phyloP scores from a whole-genome alignment of 164 flowering plant species.

The Vitis riparia region DNA sequence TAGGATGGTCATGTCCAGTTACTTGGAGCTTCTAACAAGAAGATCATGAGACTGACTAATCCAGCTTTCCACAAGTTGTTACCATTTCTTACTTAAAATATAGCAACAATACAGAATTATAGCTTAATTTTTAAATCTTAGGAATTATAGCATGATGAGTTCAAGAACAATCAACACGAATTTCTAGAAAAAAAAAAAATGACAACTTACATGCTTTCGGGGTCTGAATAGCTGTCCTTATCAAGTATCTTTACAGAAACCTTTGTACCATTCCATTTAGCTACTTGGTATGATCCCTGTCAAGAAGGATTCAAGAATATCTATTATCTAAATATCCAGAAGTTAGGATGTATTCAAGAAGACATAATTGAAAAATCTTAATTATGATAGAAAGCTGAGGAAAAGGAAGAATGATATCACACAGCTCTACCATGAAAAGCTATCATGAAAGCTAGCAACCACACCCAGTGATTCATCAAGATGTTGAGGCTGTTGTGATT shows the following conservation, averaged over 20 bases:
- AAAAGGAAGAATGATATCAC: neutral
- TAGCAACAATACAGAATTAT: too few relatives aligned
- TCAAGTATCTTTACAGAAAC: slow-evolving; percentile 95
- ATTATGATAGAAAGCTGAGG: neutral
- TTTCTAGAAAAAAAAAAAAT: neutral
- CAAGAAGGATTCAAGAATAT: slow-evolving; percentile 6
- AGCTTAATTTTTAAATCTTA: too few relatives aligned
- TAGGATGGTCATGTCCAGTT: neutral
- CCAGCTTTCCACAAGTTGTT: slow-evolving; percentile 1
- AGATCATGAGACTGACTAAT: neutral
- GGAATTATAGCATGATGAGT: too few relatives aligned
- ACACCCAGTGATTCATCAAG: too few relatives aligned
- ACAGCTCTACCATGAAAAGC: neutral
- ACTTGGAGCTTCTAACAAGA: neutral
- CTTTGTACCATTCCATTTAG: slow-evolving; percentile 98
- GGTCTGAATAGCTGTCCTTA: slow-evolving; percentile 76
- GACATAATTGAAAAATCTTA: neutral
- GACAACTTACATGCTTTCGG: slow-evolving; percentile 70
- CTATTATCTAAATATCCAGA: neutral
- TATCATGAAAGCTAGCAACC: too few relatives aligned
- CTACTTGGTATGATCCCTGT: slow-evolving; percentile 93
- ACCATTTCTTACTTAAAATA: too few relatives aligned
- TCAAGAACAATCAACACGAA: too few relatives aligned
- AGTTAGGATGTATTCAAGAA: neutral
- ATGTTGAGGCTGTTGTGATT: too few relatives aligned